Conservation (phyloP, 305 asterid genomes). For the Fraxinus sp. region DNA sequence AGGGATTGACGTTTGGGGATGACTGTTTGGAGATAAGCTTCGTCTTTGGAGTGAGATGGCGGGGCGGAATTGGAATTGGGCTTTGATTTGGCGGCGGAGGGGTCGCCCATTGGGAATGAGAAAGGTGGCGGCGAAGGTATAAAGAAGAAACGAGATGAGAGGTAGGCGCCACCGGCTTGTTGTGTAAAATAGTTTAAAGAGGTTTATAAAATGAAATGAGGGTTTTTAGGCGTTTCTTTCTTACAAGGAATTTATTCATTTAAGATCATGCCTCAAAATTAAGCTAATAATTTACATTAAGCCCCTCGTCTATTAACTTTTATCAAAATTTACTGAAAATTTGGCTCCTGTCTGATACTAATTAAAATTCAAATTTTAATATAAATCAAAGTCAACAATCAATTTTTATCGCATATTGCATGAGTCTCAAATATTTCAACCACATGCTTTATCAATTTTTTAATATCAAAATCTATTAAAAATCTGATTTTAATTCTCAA, state of each 20-base stretch:
- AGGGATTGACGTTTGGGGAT: slow-evolving; percentile 61
- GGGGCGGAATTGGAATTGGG: slow-evolving; percentile 27
- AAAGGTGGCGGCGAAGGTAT: slow-evolving; percentile 32
- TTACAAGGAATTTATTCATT: not conserved
- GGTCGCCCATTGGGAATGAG: slow-evolving; percentile 39
- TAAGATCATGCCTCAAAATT: not conserved
- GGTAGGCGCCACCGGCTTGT: slow-evolving; percentile 40
- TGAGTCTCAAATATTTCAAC: no score
- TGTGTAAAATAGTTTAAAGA: slow-evolving; percentile 31
- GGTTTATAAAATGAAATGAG: not conserved
- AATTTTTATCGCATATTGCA: no score
- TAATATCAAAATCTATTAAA: no score
- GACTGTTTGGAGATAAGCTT: slow-evolving; percentile 58
- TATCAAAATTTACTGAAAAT: no score
- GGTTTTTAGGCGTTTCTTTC: not conserved
- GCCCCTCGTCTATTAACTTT: no score
- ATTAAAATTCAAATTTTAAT: no score
- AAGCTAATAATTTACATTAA: not conserved
- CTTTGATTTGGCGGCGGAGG: slow-evolving; percentile 33
- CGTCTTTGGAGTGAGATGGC: slow-evolving; percentile 46
- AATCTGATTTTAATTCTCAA: no score
- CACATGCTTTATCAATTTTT: no score
- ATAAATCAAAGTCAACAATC: no score
- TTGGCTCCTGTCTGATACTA: no score
- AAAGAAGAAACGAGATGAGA: not conserved